Evolutionary conservation across 345 rosid genomes (phyloP).

Genomic region (Trapa incisa): DNA sequence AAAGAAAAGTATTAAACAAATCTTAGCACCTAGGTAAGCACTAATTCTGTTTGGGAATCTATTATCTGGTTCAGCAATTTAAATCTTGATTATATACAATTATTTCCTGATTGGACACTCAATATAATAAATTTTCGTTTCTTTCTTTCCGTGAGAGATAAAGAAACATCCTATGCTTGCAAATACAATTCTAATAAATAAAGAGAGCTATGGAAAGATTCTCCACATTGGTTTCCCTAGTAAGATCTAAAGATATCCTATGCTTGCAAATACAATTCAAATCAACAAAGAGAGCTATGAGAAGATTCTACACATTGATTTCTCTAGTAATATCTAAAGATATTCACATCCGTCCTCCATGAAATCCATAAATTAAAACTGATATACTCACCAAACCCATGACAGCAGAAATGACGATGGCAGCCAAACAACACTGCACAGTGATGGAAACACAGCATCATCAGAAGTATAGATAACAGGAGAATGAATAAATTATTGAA

Average conservation of each 20-base stretch:
- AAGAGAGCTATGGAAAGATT: background rate
- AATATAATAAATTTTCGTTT: background rate
- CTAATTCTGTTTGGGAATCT: background rate
- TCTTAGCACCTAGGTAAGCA: background rate
- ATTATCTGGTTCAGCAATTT: background rate
- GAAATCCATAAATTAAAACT: background rate
- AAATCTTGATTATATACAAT: background rate
- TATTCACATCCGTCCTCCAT: background rate
- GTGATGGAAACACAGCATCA: conserved; percentile 11
- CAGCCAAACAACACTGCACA: conserved; percentile 92
- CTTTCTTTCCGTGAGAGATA: background rate
- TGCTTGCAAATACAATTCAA: background rate
- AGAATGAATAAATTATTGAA: conserved; percentile 1
- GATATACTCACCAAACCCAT: conserved; percentile 67
- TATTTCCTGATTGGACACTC: background rate
- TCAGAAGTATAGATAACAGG: conserved; percentile 14
- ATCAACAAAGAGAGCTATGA: background rate
- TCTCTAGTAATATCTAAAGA: background rate
- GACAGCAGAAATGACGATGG: conserved; percentile 89
- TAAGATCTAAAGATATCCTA: background rate
- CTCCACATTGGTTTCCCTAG: background rate
- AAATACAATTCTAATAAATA: background rate
- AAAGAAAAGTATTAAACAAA: background rate
- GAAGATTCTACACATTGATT: background rate
- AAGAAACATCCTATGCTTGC: background rate